These are phyloP conservation scores for Thraustochytrium aureum DNA, from an alignment of 352 stramenopile species.

Conservation along the genomic window DNA sequence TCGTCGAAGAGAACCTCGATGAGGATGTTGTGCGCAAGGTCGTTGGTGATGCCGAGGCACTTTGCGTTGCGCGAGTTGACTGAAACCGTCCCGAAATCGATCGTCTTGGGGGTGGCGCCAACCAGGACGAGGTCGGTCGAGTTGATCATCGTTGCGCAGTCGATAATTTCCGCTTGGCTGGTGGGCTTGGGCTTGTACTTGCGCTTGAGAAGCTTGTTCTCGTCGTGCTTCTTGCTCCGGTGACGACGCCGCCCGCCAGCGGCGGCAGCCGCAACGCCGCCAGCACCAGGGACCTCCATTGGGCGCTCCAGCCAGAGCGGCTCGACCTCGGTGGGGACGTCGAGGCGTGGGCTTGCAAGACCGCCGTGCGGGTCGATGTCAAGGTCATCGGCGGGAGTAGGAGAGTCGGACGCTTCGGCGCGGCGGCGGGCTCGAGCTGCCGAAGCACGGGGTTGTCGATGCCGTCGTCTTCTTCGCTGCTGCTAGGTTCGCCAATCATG, in stretches of 20 bases:
- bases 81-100: conserved; percentile 87
- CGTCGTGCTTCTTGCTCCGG: conserved; percentile 59
- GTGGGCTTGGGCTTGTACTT: conserved; percentile 82
- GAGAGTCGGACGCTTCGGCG: too few species aligned
- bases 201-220: conserved; percentile 81
- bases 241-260: conserved; percentile 2
- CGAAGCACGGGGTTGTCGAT: conserved; percentile 60
- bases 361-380: conserved; percentile 63
- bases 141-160: conserved; percentile 70
- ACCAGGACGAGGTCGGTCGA: conserved; percentile 70
- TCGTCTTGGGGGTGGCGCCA: conserved; percentile 65
- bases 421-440: too few species aligned
- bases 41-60: conserved; percentile 81
- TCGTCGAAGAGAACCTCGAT: conserved; percentile 59
- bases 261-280: neutral
- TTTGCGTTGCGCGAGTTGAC: conserved; percentile 75
- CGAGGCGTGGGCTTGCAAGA: conserved; percentile 62
- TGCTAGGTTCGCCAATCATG: neutral
- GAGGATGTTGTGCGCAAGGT: conserved; percentile 73
- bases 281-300: conserved; percentile 14
- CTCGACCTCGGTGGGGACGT: conserved; percentile 63
- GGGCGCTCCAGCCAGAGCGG: conserved; percentile 67
- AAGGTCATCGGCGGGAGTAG: conserved; percentile 55
- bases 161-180: conserved; percentile 80
- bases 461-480: conserved; percentile 52